phyloP scores from a whole-genome alignment of 2,329 filamentous ascomycete genomes.

The Raffaelea albimanens region DNA sequence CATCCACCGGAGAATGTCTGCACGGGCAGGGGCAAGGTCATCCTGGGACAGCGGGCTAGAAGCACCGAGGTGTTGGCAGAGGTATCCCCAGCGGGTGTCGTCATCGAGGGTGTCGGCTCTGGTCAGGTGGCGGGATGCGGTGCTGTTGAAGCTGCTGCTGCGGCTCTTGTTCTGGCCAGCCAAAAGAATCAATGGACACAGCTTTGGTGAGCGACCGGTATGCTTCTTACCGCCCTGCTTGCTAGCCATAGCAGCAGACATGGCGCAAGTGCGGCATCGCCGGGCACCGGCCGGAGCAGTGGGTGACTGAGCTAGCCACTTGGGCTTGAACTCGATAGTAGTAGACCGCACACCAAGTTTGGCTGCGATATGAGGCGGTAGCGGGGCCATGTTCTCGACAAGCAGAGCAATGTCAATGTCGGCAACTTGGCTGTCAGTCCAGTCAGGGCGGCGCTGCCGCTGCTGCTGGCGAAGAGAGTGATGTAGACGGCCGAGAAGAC shows the following conservation, averaged over 20 bases:
- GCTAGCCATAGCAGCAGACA: constrained; percentile 21
- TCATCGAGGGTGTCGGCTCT: constrained; percentile 2
- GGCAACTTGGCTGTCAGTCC: constrained; percentile 39
- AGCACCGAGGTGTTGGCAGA: constrained; percentile 26
- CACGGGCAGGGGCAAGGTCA: constrained; percentile 23
- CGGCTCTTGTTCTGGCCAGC: not conserved
- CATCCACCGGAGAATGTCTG: constrained; percentile 27
- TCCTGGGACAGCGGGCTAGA: constrained; percentile 24
- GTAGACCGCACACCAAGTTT: constrained; percentile 8
- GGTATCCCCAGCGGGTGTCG: constrained; percentile 12
- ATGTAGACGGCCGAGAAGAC: too few species aligned
- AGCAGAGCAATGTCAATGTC: constrained; percentile 57
- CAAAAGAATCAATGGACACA: constrained; percentile 13
- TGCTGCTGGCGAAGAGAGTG: not conserved
- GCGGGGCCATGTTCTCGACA: constrained; percentile 62
- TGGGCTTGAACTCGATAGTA: constrained; percentile 71
- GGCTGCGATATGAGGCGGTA: constrained; percentile 10
- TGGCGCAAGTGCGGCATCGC: constrained; percentile 68
- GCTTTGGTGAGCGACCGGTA: constrained; percentile 10
- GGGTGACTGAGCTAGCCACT: constrained; percentile 72
- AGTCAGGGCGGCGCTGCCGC: constrained; percentile 26
- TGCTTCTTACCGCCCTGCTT: not conserved
- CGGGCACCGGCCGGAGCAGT: constrained; percentile 53
- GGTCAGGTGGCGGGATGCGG: not conserved
- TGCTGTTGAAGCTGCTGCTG: not conserved